Evolutionary conservation across 108 stramenopile species (phyloP), one percentile per base, ranked within the genome.

Genomic region (Fragilaria crotonensis): DNA sequence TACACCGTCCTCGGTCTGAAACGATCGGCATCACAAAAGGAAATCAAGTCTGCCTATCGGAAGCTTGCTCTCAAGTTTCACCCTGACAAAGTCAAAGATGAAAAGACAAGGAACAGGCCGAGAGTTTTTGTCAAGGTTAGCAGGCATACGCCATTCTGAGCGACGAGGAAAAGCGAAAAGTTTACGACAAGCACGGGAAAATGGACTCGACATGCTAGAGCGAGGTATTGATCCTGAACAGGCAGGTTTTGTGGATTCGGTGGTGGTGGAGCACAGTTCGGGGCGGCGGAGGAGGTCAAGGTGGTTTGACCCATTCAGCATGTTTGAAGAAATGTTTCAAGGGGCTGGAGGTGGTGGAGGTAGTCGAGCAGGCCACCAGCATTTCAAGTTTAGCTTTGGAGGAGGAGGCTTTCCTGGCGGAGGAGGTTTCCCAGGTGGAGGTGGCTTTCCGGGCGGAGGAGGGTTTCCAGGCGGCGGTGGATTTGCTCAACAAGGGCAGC

Each of bases 121-220:
- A 56, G 81, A 17, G 79, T 76, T 18, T 93, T 93, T 66, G 77
- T 89, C 29, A 56, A 79, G 54, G 68, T 93, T 29, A 56, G 65
- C 36, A 76, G 60, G 87, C 91, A 18, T 93, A 93, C 52, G 78
- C 78, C 44, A 70, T 93, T 2, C 52, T 93, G 23, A 68, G 68
- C 54, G 87, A 93, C 53, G 83, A 86, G 7, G 79, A 93, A 54
- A 93, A 93, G 46, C 75, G 81, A 52, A 73, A 86, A 52, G 70
- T 87, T 5, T 93, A 89, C 61, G 91, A 93, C 48, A 71, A 84
- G 46, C 87, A 87, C 60, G 87, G 91, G 0, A 79, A 89, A 49
- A 78, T 56, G 90, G 90, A 33, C 50, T 93, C 26, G 85, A 84
- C 65, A 79, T 73, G 41, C 54, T 66, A 32, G 86, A 81, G 45